phyloP scores from a whole-genome alignment of 805 yeast genomes.

The Schwanniomyces pseudopolymorphus region DNA sequence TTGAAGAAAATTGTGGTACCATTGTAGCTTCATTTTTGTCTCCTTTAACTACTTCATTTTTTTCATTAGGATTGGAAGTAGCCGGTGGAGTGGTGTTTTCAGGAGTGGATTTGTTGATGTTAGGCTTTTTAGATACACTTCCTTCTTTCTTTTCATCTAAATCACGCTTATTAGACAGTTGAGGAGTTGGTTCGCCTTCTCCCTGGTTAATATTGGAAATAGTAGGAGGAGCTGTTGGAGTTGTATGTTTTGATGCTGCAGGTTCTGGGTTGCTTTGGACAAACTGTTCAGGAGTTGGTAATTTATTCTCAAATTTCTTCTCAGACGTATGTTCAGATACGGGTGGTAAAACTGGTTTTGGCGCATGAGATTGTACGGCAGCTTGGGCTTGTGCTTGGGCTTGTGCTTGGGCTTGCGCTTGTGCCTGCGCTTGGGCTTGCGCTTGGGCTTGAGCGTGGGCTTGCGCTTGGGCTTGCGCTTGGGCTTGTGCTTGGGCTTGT shows the following conservation, averaged over 20 bases:
- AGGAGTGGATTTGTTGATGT: constrained; percentile 6
- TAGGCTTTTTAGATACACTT: constrained; percentile 24
- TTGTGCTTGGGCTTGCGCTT: background rate
- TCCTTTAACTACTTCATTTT: constrained; percentile 3
- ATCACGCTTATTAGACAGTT: constrained; percentile 29
- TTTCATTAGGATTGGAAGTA: constrained; percentile 16
- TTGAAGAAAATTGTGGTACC: constrained; percentile 19
- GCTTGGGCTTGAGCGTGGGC: constrained; percentile 1
- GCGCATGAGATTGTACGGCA: constrained; percentile 2
- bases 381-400: too few relatives aligned
- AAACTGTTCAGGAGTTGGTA: background rate
- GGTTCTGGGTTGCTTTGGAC: background rate
- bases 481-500: constrained; percentile 7
- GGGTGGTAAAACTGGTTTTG: constrained; percentile 2
- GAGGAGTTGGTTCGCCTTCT: background rate
- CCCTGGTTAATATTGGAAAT: background rate
- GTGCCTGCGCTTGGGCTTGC: background rate
- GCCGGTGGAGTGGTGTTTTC: constrained; percentile 12
- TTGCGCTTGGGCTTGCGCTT: constrained; percentile 4
- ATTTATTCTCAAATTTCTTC: background rate
- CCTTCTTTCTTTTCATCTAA: constrained; percentile 39
- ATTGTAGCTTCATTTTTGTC: background rate
- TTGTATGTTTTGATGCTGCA: background rate
- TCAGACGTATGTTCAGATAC: background rate
- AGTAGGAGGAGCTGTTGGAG: background rate